Base-by-base conservation (phyloP, 768 basidiomycete species). In the Agrocybe chaxingu region DNA sequence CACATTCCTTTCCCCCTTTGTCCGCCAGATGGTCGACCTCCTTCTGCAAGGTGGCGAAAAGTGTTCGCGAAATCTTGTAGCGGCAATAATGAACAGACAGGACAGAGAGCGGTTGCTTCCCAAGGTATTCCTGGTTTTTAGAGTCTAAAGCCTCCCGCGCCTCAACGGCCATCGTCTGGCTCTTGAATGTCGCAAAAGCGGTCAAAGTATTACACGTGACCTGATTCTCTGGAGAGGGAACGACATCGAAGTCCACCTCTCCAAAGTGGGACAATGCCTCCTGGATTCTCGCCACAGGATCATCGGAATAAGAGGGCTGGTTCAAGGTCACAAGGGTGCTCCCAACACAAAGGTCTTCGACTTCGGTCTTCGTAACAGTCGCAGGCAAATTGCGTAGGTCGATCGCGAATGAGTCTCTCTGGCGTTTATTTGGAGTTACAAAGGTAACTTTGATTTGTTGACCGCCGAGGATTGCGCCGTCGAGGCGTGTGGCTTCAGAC, bases 321-420 rank as follows among this genome's bases (percentile, higher is more conserved):
- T 66, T 63, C 49, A 72, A 52, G 1, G 65, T 67, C 33, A 67
- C 54, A 6, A 67, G 48, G 3, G 55, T 57, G 6, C 57, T 48
- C 16, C 57, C 69, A 3, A 49, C 43, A 47, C 70, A 70, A 33
- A 77, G 61, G 18, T 58, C 55, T 42, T 66, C 58, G 19, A 80
- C 42, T 4, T 71, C 67, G 8, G 58, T 57, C 34, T 62, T 59
- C 18, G 67, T 61, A 2, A 63, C 57, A 43, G 64, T 56, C 2
- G 65, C 41, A 11, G 78, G 72, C n/a, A 84, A 60, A 18, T 70
- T 71, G 24, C 67, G 71, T 35, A 84, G 55, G 40, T 72, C 69
- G 37, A 82, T 66, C 8, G 72, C 66, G 53, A 71, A 80, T 3
- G 67, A 62, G 34, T 65, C 54, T 24, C 57, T 67, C 54, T 77